A percentile compares a stretch with the other conserved stretches of the same genome.
Evolutionary conservation across 352 stramenopile genomes (phyloP).

Genomic region (Globisporangium megalacanthum): DNA sequence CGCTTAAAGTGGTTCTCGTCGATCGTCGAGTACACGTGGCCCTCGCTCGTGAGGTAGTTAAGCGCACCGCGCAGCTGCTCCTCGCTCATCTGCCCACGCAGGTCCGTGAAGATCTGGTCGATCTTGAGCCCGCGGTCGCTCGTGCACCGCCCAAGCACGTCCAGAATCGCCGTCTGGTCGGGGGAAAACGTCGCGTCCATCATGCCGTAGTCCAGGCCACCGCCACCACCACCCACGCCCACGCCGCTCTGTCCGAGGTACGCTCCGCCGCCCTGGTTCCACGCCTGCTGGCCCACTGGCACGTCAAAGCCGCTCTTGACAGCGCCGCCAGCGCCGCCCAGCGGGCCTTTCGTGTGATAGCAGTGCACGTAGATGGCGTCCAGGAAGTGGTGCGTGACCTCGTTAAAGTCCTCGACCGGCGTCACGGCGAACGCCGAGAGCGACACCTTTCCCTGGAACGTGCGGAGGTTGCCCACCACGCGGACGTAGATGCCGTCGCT

Average conservation of each 20-base stretch:
- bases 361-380: conserved; percentile 92
- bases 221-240: conserved; percentile 10
- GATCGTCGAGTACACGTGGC: conserved; percentile 89
- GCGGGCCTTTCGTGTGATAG: conserved; percentile 65
- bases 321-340: conserved; percentile 25
- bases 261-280: conserved; percentile 17
- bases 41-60: conserved; percentile 82
- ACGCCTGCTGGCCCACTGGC: conserved; percentile 19
- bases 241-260: conserved; percentile 22
- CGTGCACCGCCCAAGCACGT: conserved; percentile 64
- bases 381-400: conserved; percentile 95
- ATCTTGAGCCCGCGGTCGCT: conserved; percentile 75
- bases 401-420: conserved; percentile 88
- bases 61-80: conserved; percentile 58
- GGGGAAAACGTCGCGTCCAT: conserved; percentile 75
- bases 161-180: conserved; percentile 75
- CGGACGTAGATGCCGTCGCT: conserved; percentile 87
- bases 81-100: conserved; percentile 65
- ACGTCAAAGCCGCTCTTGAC: conserved; percentile 27
- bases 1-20: conserved; percentile 90
- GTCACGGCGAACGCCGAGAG: conserved; percentile 86
- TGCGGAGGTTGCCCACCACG: conserved; percentile 88
- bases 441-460: conserved; percentile 87
- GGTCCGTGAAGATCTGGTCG: conserved; percentile 65
- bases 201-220: conserved; percentile 54